Base-by-base conservation (phyloP, 352 stramenopile species). In the Phytophthora quininea region DNA sequence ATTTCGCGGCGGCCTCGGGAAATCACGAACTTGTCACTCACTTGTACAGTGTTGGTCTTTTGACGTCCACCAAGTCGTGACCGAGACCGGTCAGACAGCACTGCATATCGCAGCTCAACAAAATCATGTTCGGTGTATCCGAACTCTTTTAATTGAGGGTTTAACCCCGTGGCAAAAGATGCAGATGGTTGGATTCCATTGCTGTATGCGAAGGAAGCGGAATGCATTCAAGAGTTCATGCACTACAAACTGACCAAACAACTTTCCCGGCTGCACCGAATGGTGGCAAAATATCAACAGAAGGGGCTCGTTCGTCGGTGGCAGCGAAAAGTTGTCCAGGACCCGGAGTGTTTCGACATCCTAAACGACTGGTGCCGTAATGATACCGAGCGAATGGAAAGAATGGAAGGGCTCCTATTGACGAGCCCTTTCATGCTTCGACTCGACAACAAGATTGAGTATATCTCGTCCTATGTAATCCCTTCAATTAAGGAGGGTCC, bases 311-410 rank as follows among this genome's bases (percentile, higher is more conserved):
- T 92, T 30, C 61, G 64, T 54, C 67, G 73, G 27, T 91, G 80
- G 82, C 76, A 88, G 51, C 72, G 69, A 4, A 45, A 49, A 3
- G 61, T 90, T 32, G 71, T 74, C 38, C 59, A 59, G 19, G 77
- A 90, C 9, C 69, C 81, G 8, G 76, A 49, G 14, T 86, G 71
- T 30, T 88, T 82, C 49, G 68, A 82, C 46, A 86, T 91, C 63
- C 38, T 93, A 2, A 93, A 93, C 65, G 84, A 92, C 64, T 90
- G 80, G 82, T 88, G 85, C 40, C 71, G 75, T 57, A 57, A 54
- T 46, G 66, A 89, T 55, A 52, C 65, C 19, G 69, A 74, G 24
- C 54, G 80, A 19, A 85, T 92, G 31, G 75, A 83, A 43, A 70
- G 82, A 19, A 77, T 90, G 64, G 75, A 87, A 57, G 76, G 74